Base-by-base conservation (phyloP, 1,139 yeast species). In the Debaryomycetaceae sp. region DNA sequence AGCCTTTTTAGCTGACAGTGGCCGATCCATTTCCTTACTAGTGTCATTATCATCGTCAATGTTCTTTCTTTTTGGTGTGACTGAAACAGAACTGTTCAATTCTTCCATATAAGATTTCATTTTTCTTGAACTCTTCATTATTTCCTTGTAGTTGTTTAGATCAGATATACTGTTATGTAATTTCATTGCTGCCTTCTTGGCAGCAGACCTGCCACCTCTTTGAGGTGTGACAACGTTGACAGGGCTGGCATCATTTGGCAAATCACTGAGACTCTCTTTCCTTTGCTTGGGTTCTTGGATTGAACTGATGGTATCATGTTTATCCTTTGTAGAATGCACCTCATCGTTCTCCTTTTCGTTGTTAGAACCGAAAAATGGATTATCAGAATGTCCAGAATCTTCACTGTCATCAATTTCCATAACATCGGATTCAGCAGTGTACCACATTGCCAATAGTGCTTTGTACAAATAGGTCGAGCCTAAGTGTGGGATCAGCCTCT, bases 111-210 rank as follows among this genome's bases (percentile, higher is more conserved):
- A 67, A 4, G 52, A 41, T 35, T 68, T 61, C 75, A 69, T 67
- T 44, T 67, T 69, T 17, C 65, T 53, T 1, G 62, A 52, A 32
- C 75, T 70, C 48, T 70, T 70, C 5, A 65, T 42, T 48, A 67
- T 57, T 48, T 76, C 71, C 45, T 80, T 81, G 53, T 75, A 85
- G 39, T 68, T 72, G 50, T 81, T 83, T 45, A 85, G 66, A 39
- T 83, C 83, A 39, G 77, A 75, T 76, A 86, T 83, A 50, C 82
- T 78, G 17, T 73, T 73, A 49, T 83, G 91, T n/a, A 86, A 63
- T 54, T 80, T 81, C 41, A 67, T 66, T 0, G 82, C 81, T 0
- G 94, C 94, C 49, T 77, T 77, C 35, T 75, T 73, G 31, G 83
- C 81, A 1, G 94, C 94, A 16, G 79, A 64, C 37, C 77, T 55